Evolutionary conservation across 2,329 filamentous ascomycete genomes (phyloP).

Genomic region (Aureobasidium sp.): DNA sequence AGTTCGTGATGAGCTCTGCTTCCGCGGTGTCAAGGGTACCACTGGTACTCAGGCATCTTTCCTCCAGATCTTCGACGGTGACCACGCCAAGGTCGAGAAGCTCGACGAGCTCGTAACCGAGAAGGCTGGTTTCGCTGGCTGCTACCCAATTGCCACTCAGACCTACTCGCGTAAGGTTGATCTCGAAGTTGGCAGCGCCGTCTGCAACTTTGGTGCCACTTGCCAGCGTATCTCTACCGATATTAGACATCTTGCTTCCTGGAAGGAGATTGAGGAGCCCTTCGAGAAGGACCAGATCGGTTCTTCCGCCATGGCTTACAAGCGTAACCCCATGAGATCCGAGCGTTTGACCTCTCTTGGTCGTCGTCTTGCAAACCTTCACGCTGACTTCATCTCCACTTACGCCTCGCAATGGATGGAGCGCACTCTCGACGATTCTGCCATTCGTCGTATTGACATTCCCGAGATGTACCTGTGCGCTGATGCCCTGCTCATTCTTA

Average conservation of each 20-base stretch:
- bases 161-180: constrained; percentile 79
- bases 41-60: constrained; percentile 75
- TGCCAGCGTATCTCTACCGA: constrained; percentile 67
- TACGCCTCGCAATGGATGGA: constrained; percentile 70
- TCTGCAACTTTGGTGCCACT: constrained; percentile 70
- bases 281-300: constrained; percentile 75
- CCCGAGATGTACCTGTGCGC: constrained; percentile 42
- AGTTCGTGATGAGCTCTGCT: constrained; percentile 59
- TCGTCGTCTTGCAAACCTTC: constrained; percentile 42
- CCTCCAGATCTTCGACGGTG: constrained; percentile 57
- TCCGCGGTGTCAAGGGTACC: constrained; percentile 66
- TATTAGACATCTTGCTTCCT: constrained; percentile 62
- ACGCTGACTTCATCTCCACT: constrained; percentile 54
- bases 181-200: constrained; percentile 68
- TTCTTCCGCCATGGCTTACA: constrained; percentile 58
- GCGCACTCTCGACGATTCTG: constrained; percentile 68
- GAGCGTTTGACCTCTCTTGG: constrained; percentile 54
- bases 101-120: constrained; percentile 56
- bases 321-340: constrained; percentile 52
- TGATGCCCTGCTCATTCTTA: constrained; percentile 31
- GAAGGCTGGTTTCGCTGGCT: constrained; percentile 56
- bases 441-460: constrained; percentile 52
- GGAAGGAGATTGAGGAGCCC: constrained; percentile 81
- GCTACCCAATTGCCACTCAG: constrained; percentile 61
- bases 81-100: constrained; percentile 52